Percentiles rank a stretch among this genome's conserved stretches.
Conservation (phyloP, 495 filamentous ascomycete genomes). For the Viridothelium virens region DNA sequence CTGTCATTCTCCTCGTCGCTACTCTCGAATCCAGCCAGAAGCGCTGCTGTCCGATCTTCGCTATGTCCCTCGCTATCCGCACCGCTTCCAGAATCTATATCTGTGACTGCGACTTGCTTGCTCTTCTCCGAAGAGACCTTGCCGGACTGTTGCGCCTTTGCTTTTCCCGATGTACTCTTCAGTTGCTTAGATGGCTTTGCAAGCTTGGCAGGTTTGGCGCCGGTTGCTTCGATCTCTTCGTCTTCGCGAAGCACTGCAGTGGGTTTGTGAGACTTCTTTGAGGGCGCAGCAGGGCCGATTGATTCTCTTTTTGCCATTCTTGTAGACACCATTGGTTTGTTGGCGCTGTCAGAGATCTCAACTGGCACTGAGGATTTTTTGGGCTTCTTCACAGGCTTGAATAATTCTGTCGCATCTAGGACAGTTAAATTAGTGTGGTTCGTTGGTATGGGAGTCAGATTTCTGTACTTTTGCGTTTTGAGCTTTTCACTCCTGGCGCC, state of each 20-base stretch:
- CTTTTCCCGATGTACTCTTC: slow-evolving; percentile 11
- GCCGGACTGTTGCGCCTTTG: neutral
- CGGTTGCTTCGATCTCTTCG: slow-evolving; percentile 20
- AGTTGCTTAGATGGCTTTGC: slow-evolving; percentile 17
- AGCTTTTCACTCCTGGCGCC: slow-evolving; percentile 61
- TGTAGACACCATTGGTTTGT: slow-evolving; percentile 11
- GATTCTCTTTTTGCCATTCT: neutral
- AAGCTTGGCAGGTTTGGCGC: neutral
- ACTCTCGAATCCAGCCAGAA: slow-evolving; percentile 74
- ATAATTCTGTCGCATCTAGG: slow-evolving; percentile 5
- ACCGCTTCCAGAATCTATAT: slow-evolving; percentile 3
- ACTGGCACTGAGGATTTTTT: slow-evolving; percentile 13
- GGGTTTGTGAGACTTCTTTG: slow-evolving; percentile 44
- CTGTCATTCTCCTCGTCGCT: slow-evolving; percentile 49
- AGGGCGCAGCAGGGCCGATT: slow-evolving; percentile 9
- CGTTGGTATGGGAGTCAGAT: neutral
- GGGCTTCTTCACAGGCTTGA: slow-evolving; percentile 20
- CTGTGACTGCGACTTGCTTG: neutral
- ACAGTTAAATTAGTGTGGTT: neutral
- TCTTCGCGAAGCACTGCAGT: slow-evolving; percentile 44
- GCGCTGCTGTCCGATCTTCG: slow-evolving; percentile 63
- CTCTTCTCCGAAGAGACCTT: neutral
- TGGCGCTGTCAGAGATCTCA: slow-evolving; percentile 17
- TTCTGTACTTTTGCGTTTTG: slow-evolving; percentile 61
- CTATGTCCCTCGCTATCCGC: slow-evolving; percentile 20